Base-by-base conservation (phyloP, 2,329 filamentous ascomycete genomes). In the Fusarium compactum region DNA sequence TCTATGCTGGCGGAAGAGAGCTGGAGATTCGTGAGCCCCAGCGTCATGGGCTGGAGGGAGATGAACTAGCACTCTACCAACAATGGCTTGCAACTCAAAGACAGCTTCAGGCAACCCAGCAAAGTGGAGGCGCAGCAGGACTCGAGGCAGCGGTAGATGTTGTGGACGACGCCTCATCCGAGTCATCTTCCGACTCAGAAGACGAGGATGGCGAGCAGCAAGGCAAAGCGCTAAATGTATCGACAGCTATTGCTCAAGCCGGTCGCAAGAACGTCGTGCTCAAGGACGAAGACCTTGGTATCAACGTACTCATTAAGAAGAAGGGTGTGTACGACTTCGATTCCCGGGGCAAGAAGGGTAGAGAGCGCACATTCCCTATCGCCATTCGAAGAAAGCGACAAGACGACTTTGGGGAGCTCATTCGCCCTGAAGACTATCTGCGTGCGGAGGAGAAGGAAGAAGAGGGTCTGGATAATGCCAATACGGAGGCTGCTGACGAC, bases 261-360 rank as follows among this genome's bases (percentile, higher is more conserved):
- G 91, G 90, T 69, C 90, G 94, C 65, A 95, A 94, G 78, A 97
- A 97, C 79, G 88, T 95, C 25, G 93, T 92, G 1, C 84, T 97
- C 41, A 95, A 90, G 56, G 95, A 98, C 72, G 93, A 95, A 70
- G 96, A 98, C 73, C 85, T 98, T 5, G 96, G 96, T 20, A 90
- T 98, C 71, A 98, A 97, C 72, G 89, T 99, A 50, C 85, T 99
- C 12, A 86, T 98, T 43, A 93, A 96, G 73, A 91, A 92, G 72
- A 97, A 95, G 78, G 92, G 91, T 16, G 90, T 97, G n/a, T 93
- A 96, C 78, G 96, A 99, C 79, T 99, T 93, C 73, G 94, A 98
- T 76, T 92, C 98, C 3, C 88, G 94, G 43, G 92, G 92, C 38
- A 98, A 97, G 79, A 97, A 93, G 77, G 96, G 96, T 5, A 88